These are phyloP conservation scores for Cercospora nicotianae DNA, from an alignment of 2,329 filamentous ascomycete genomes.

Conservation along the genomic window DNA sequence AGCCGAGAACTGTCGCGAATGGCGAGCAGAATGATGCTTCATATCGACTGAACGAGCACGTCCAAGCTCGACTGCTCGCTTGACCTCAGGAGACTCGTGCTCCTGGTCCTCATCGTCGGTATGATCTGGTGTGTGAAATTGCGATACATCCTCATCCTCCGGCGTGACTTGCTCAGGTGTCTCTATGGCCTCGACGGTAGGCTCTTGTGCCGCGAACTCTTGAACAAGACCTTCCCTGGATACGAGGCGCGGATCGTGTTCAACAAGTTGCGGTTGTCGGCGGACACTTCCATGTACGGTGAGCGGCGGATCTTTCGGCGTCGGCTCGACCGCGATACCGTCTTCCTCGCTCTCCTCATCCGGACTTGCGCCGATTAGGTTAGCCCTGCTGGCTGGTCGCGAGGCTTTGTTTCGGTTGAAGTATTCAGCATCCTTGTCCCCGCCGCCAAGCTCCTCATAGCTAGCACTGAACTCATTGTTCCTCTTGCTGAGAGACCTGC, in stretches of 20 bases:
- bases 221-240: conserved; percentile 62
- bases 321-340: conserved; percentile 2
- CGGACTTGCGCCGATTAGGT: conserved; percentile 46
- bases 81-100: conserved; percentile 41
- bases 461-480: conserved; percentile 58
- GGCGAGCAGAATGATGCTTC: conserved; percentile 42
- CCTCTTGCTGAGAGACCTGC: conserved; percentile 47
- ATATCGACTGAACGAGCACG: conserved; percentile 46
- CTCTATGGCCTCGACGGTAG: conserved; percentile 25
- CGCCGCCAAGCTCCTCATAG: conserved; percentile 62
- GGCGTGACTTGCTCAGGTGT: conserved; percentile 31
- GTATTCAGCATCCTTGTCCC: conserved; percentile 69
- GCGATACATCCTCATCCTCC: conserved; percentile 7
- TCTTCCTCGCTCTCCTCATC: conserved; percentile 43
- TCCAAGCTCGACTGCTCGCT: conserved; percentile 71
- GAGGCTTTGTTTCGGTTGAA: conserved; percentile 45
- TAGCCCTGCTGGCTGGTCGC: conserved; percentile 8
- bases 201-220: conserved; percentile 47
- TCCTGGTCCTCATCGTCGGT: conserved; percentile 27
- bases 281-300: conserved; percentile 51
- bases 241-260: conserved; percentile 57
- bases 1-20: conserved; percentile 71
- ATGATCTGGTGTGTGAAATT: conserved; percentile 17
- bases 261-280: conserved; percentile 65
- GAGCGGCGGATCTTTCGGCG: conserved; percentile 26